Conservation (phyloP, 371 early-diverging fungal genomes). For the Apophysomyces sp. region DNA sequence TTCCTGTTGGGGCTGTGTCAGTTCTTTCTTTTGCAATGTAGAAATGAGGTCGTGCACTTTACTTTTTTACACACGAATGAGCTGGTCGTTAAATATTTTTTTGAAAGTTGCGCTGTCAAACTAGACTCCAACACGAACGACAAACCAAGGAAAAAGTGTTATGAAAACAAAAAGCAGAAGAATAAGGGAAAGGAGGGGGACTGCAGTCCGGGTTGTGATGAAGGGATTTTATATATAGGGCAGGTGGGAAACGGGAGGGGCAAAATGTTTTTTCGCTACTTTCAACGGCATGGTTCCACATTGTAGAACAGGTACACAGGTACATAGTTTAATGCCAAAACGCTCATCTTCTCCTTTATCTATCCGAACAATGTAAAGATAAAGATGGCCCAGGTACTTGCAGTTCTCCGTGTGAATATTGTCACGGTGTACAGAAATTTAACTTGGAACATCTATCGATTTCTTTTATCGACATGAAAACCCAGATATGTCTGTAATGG, state of each 20-base stretch:
- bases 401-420: not conserved
- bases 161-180: not conserved
- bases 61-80: not conserved
- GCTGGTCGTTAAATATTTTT: not conserved
- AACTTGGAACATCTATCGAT: too few relatives aligned
- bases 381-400: not conserved
- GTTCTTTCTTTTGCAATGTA: not conserved
- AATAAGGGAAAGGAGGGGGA: not conserved
- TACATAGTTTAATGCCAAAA: too few relatives aligned
- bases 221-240: not conserved
- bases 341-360: too few relatives aligned
- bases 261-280: not conserved
- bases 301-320: not conserved
- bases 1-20: constrained; percentile 7
- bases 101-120: not conserved
- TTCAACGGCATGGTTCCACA: not conserved
- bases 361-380: not conserved
- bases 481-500: too few relatives aligned
- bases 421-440: not conserved
- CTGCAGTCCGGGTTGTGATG: constrained; percentile 2
- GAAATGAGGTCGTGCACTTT: not conserved
- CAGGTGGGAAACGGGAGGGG: not conserved
- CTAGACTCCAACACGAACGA: not conserved
- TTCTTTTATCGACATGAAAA: too few relatives aligned
- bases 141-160: not conserved